Percentiles rank a stretch among this genome's conserved stretches.
Conservation (phyloP, 768 basidiomycete genomes). For the Lactarius hengduanensis region DNA sequence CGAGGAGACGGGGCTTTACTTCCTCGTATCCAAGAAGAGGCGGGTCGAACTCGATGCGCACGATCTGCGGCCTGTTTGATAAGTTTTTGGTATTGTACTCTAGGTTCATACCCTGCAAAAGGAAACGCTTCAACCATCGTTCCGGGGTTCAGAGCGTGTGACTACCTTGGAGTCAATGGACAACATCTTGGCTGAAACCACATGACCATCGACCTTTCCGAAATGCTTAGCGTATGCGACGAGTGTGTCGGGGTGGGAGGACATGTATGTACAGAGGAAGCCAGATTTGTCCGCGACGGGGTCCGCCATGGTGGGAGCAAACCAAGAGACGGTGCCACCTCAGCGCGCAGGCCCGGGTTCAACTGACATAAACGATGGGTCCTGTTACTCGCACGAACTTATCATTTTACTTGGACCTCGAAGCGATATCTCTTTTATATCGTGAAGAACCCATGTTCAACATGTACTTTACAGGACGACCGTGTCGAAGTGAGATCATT, state of each 20-base stretch:
- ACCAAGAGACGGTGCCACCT: background rate
- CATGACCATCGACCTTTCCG: slow-evolving; percentile 56
- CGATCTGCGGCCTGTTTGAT: slow-evolving; percentile 45
- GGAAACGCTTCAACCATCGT: background rate
- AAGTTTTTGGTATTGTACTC: slow-evolving; percentile 53
- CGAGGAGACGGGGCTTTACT: slow-evolving; percentile 73
- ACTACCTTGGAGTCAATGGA: slow-evolving; percentile 63
- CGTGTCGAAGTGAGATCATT: too few species aligned
- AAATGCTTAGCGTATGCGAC: slow-evolving; percentile 81
- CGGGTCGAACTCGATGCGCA: slow-evolving; percentile 63
- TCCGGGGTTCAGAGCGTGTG: slow-evolving; percentile 20
- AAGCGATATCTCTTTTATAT: background rate
- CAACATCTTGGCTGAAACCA: slow-evolving; percentile 67
- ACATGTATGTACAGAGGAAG: slow-evolving; percentile 85
- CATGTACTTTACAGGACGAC: background rate
- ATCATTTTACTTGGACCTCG: background rate
- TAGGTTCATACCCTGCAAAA: slow-evolving; percentile 63
- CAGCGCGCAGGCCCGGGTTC: background rate
- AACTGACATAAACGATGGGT: background rate
- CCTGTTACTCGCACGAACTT: background rate
- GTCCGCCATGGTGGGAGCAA: slow-evolving; percentile 50
- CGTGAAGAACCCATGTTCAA: background rate
- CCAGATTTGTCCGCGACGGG: slow-evolving; percentile 72
- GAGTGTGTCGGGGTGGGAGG: slow-evolving; percentile 76
- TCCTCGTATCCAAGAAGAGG: slow-evolving; percentile 74